Percentiles rank a stretch among this genome's conserved stretches.
Conservation (phyloP, 2,329 filamentous ascomycete genomes). For the Microcera coccophila region DNA sequence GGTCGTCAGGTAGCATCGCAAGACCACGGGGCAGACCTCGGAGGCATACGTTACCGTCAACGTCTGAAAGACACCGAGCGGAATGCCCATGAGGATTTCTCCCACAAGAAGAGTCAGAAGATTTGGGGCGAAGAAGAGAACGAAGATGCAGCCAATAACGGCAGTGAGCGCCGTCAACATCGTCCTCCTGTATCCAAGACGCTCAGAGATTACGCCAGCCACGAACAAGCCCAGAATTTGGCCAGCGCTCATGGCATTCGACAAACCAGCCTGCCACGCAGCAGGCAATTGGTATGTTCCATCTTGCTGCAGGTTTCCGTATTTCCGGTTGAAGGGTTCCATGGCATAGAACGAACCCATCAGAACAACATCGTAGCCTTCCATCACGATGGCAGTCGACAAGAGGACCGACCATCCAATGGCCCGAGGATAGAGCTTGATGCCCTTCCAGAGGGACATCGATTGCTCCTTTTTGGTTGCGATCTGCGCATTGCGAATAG, state of each 20-base stretch:
- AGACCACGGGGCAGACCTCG: slow-evolving; percentile 4
- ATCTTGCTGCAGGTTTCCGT: slow-evolving; percentile 13
- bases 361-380: slow-evolving; percentile 19
- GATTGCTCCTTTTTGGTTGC: slow-evolving; percentile 10
- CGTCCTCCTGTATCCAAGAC: slow-evolving; percentile 39
- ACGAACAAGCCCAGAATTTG: slow-evolving; percentile 16
- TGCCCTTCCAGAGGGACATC: slow-evolving; percentile 31
- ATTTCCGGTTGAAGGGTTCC: slow-evolving; percentile 15
- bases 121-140: slow-evolving; percentile 19
- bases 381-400: slow-evolving; percentile 23
- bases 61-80: slow-evolving; percentile 6
- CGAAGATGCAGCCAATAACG: slow-evolving; percentile 23
- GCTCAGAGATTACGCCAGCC: slow-evolving; percentile 15
- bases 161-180: slow-evolving; percentile 44
- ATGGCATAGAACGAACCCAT: slow-evolving; percentile 19
- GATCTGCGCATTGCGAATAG: slow-evolving; percentile 8
- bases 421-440: slow-evolving; percentile 17
- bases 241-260: slow-evolving; percentile 11
- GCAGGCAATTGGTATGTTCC: slow-evolving; percentile 14
- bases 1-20: slow-evolving; percentile 24
- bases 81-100: slow-evolving; percentile 21
- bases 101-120: not conserved
- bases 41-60: slow-evolving; percentile 7
- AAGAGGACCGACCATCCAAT: slow-evolving; percentile 15
- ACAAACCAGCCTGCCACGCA: slow-evolving; percentile 18